Percentiles rank a stretch among this genome's conserved stretches.
These are phyloP conservation scores for Creolimax fragrantissima DNA, from an alignment of 78 protist genomes.

Conservation along the genomic window DNA sequence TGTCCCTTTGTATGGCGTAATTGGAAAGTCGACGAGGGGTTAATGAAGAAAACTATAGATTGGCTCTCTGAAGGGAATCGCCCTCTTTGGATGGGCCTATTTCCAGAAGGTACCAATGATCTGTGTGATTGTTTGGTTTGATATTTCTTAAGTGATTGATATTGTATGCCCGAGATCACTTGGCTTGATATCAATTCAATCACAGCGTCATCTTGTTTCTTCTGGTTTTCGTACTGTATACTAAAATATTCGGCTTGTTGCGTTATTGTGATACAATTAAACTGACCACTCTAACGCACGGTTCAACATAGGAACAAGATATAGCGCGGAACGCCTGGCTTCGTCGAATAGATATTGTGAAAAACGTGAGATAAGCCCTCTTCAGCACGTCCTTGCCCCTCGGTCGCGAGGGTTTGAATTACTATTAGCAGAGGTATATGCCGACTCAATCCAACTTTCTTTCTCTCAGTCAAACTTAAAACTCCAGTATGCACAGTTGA, in stretches of 20 bases:
- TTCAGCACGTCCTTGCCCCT: neutral
- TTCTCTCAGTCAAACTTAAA: no score
- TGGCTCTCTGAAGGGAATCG: neutral
- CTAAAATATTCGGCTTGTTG: no score
- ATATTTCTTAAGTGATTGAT: no score
- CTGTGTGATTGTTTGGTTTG: neutral
- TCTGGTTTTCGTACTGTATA: no score
- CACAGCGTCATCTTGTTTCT: no score
- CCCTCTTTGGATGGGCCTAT: neutral
- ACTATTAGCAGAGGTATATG: neutral
- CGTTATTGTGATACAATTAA: no score
- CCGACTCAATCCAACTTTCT: no score
- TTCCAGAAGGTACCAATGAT: neutral
- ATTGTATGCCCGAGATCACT: no score
- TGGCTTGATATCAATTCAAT: no score
- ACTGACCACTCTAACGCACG: no score
- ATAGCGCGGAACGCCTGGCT: neutral
- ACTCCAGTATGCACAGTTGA: no score
- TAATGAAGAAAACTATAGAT: neutral
- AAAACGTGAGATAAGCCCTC: neutral
- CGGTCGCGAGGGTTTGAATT: neutral
- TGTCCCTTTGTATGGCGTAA: neutral
- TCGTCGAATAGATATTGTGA: neutral
- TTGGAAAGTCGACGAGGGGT: neutral
- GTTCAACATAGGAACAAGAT: neutral